Evolutionary conservation across 306 rosid genomes (phyloP).

Genomic region (Trifolium pratense): DNA sequence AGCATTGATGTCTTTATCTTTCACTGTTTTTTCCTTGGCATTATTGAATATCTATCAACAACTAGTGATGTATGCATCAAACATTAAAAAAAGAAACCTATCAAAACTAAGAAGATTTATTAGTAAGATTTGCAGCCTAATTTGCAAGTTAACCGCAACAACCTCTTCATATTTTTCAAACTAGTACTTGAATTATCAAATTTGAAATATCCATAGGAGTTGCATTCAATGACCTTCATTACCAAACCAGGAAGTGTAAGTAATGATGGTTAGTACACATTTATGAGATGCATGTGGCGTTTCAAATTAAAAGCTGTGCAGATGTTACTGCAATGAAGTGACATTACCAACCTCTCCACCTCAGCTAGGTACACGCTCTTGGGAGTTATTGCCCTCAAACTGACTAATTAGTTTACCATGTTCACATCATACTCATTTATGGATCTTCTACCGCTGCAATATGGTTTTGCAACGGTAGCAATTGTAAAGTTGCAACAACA

Average conservation of each 20-base stretch:
- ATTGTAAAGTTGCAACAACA: no score
- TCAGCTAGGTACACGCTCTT: constrained; percentile 18
- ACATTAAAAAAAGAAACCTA: constrained; percentile 26
- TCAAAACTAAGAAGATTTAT: constrained; percentile 40
- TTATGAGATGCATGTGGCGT: constrained; percentile 76
- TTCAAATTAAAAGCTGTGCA: constrained; percentile 51
- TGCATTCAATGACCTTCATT: constrained; percentile 43
- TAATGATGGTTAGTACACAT: constrained; percentile 44
- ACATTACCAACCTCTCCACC: constrained; percentile 36
- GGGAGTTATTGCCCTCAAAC: constrained; percentile 31
- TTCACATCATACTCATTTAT: background rate
- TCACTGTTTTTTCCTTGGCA: constrained; percentile 22
- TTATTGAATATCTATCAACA: constrained; percentile 29
- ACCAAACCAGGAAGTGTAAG: constrained; percentile 39
- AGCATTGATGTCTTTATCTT: constrained; percentile 30
- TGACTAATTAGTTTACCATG: constrained; percentile 23
- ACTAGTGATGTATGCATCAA: constrained; percentile 32
- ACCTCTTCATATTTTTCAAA: constrained; percentile 30
- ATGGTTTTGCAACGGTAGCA: background rate
- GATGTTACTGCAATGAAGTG: constrained; percentile 47
- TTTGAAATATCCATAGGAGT: constrained; percentile 42
- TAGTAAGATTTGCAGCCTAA: constrained; percentile 1
- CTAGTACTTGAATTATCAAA: constrained; percentile 36
- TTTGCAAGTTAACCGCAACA: constrained; percentile 19
- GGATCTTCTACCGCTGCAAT: background rate